phyloP scores from a whole-genome alignment of 352 stramenopile species.

The Pythium oligandrum region DNA sequence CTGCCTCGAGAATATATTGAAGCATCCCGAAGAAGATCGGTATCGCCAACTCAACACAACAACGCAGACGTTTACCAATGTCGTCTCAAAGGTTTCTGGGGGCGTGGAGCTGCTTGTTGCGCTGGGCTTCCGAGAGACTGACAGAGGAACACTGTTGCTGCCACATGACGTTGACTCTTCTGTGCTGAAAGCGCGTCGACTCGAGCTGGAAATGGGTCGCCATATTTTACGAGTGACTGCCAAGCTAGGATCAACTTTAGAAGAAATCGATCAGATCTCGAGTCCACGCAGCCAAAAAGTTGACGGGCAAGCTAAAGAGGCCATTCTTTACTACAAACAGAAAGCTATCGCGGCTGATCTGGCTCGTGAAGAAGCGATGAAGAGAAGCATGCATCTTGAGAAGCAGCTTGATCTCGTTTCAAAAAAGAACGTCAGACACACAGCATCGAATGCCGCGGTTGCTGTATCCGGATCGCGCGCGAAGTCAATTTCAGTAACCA shows the following conservation, averaged over 20 bases:
- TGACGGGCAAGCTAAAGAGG: not conserved
- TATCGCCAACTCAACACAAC: conserved; percentile 49
- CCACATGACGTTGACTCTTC: conserved; percentile 17
- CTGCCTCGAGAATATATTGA: conserved; percentile 50
- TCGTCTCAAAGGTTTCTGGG: conserved; percentile 27
- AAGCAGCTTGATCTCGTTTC: conserved; percentile 22
- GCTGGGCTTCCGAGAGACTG: conserved; percentile 51
- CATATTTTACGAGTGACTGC: conserved; percentile 8
- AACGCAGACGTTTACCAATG: conserved; percentile 41
- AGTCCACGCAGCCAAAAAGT: too few relatives aligned
- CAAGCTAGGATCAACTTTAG: conserved; percentile 2
- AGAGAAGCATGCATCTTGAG: conserved; percentile 16
- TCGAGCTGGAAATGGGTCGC: conserved; percentile 44
- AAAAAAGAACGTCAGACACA: not conserved
- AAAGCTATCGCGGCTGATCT: conserved; percentile 23
- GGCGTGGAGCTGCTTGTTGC: conserved; percentile 37
- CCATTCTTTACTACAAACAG: conserved; percentile 25
- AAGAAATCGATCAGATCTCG: too few relatives aligned
- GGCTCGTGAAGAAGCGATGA: conserved; percentile 21
- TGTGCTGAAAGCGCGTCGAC: conserved; percentile 26
- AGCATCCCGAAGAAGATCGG: conserved; percentile 31
- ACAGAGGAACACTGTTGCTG: conserved; percentile 31
- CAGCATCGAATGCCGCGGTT: too few relatives aligned
- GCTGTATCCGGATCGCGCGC: too few relatives aligned
- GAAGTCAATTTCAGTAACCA: too few relatives aligned